Evolutionary conservation across 805 yeast species (phyloP).

Genomic region (Wickerhamiella brachini): DNA sequence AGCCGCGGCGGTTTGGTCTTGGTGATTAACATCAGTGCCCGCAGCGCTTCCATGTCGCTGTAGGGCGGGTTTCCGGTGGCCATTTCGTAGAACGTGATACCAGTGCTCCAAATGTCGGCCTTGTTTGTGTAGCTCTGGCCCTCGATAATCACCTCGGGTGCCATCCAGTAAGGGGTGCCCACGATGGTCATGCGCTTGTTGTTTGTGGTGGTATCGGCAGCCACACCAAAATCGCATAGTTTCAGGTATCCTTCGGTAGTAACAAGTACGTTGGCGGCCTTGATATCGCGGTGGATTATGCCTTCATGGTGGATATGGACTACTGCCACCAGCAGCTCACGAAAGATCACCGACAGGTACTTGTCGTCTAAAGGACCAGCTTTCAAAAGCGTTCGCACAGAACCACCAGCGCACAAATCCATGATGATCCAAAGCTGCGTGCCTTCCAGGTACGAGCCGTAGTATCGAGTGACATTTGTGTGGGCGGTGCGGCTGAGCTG

Average conservation of each 20-base stretch:
- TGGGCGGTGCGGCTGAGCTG: conserved; percentile 53
- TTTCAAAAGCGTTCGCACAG: conserved; percentile 66
- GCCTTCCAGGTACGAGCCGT: conserved; percentile 75
- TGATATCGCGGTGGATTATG: conserved; percentile 89
- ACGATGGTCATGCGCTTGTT: conserved; percentile 88
- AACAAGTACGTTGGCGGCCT: conserved; percentile 88
- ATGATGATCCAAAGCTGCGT: conserved; percentile 93
- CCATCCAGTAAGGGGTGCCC: conserved; percentile 46
- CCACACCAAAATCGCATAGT: conserved; percentile 96
- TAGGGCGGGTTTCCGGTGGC: conserved; percentile 98
- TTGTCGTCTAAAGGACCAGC: conserved; percentile 83
- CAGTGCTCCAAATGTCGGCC: conserved; percentile 96
- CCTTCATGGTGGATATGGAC: conserved; percentile 75
- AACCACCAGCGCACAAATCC: conserved; percentile 97
- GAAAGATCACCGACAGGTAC: conserved; percentile 65
- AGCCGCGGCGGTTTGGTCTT: conserved; percentile 88
- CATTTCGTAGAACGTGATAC: conserved; percentile 85
- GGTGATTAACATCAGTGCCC: conserved; percentile 90
- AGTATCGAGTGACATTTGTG: conserved; percentile 87
- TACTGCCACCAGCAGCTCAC: conserved; percentile 71
- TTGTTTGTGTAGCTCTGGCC: conserved; percentile 40
- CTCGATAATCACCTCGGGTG: conserved; percentile 34
- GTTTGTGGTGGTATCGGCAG: conserved; percentile 72
- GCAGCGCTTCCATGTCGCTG: conserved; percentile 83
- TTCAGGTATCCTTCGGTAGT: conserved; percentile 81